phyloP scores from a whole-genome alignment of 2,329 filamentous ascomycete genomes.

The Neonectria punicea region DNA sequence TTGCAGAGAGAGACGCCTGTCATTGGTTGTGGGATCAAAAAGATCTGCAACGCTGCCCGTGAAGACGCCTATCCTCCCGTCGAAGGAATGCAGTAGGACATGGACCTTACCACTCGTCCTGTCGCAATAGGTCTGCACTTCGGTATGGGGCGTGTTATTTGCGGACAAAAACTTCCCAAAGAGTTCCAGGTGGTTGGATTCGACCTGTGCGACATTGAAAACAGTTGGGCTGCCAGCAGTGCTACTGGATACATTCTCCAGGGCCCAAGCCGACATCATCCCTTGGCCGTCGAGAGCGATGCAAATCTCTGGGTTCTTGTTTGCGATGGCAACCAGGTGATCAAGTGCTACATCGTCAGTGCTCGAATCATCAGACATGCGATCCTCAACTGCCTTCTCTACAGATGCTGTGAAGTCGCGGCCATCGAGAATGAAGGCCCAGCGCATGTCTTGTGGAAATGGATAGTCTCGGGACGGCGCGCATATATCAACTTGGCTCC shows the following conservation, averaged over 20 bases:
- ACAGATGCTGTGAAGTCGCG: constrained; percentile 82
- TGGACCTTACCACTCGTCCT: constrained; percentile 71
- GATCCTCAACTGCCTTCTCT: constrained; percentile 75
- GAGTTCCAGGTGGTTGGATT: constrained; percentile 64
- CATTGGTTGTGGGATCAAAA: constrained; percentile 76
- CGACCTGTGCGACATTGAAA: constrained; percentile 88
- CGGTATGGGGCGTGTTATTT: constrained; percentile 61
- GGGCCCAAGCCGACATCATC: constrained; percentile 89
- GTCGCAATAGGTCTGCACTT: constrained; percentile 79
- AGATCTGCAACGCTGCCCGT: constrained; percentile 81
- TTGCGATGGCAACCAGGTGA: constrained; percentile 86
- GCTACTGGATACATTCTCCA: constrained; percentile 86
- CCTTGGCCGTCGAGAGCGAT: constrained; percentile 86
- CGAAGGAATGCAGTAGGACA: constrained; percentile 84
- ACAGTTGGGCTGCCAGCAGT: constrained; percentile 72
- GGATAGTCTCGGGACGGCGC: constrained; percentile 69
- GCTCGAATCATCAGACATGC: constrained; percentile 64
- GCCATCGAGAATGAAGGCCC: constrained; percentile 83
- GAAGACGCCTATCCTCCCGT: constrained; percentile 85
- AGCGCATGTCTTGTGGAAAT: constrained; percentile 36
- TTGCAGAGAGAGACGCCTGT: constrained; percentile 68
- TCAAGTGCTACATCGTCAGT: constrained; percentile 79
- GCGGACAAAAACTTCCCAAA: constrained; percentile 47
- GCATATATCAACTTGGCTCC: constrained; percentile 81
- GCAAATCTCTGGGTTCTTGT: constrained; percentile 86